A percentile compares a stretch with the other conserved stretches of the same genome.
Conservation (phyloP, 2,329 filamentous ascomycete genomes). For the Chaetomiaceae sp. region DNA sequence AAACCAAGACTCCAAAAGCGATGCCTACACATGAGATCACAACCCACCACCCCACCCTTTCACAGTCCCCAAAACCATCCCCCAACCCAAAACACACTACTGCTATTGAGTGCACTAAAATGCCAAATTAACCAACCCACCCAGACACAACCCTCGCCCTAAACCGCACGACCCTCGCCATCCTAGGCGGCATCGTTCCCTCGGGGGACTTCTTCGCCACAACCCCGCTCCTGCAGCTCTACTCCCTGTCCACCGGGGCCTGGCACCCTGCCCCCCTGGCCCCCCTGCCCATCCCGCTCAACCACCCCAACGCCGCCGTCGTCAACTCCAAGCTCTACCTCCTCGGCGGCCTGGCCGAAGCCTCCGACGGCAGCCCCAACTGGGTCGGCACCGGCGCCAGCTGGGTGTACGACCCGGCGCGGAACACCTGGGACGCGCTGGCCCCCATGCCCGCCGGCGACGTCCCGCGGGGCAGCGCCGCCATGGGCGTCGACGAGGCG, state of each 20-base stretch:
- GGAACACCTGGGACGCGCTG: not conserved
- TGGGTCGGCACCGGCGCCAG: too few species aligned
- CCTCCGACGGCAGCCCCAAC: not conserved
- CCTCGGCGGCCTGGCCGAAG: not conserved
- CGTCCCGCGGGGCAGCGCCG: not conserved
- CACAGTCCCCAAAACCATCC: too few species aligned
- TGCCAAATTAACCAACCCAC: too few species aligned
- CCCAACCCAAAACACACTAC: too few species aligned
- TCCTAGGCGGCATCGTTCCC: conserved; percentile 1
- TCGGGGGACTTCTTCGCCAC: not conserved
- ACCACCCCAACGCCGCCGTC: not conserved
- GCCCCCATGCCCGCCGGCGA: not conserved
- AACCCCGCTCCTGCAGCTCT: not conserved
- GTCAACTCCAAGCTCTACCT: not conserved
- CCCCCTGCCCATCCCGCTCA: not conserved
- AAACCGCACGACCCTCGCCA: not conserved
- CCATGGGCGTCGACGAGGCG: not conserved
- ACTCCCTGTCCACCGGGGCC: not conserved
- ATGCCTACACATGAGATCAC: too few species aligned
- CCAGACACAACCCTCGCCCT: not conserved
- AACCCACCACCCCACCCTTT: too few species aligned
- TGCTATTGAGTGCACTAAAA: too few species aligned
- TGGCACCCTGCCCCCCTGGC: not conserved
- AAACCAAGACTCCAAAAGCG: too few species aligned
- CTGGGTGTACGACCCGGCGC: not conserved